Conservation (phyloP, 495 filamentous ascomycete species). For the Penicillium longicatenatum region DNA sequence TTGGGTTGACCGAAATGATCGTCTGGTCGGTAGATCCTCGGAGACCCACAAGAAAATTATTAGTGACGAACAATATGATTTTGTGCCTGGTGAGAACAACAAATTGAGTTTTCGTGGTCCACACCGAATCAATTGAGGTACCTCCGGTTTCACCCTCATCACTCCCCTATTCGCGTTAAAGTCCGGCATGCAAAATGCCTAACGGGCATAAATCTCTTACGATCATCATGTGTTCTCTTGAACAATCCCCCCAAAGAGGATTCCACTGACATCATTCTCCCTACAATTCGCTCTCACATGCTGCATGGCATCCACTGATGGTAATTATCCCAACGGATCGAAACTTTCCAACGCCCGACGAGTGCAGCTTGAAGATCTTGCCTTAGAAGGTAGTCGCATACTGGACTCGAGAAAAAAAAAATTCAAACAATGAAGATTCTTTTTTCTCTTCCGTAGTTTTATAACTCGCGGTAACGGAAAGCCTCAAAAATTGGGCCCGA, state of each 20-base stretch:
- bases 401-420: neutral
- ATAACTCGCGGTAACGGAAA: neutral
- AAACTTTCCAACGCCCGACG: neutral
- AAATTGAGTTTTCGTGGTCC: neutral
- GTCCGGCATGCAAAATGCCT: neutral
- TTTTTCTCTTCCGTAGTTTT: neutral
- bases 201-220: neutral
- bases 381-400: neutral
- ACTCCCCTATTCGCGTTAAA: neutral
- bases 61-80: conserved; percentile 14
- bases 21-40: conserved; percentile 24
- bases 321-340: neutral
- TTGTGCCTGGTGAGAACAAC: neutral
- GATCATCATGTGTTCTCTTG: neutral
- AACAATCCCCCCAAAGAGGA: too few species aligned
- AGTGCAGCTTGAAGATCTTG: neutral
- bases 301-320: neutral
- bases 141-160: neutral
- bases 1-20: conserved; percentile 23
- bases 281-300: neutral
- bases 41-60: conserved; percentile 10
- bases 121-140: neutral
- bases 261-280: neutral
- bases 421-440: neutral
- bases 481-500: neutral